Percentiles rank a stretch among this genome's conserved stretches.
These are phyloP conservation scores for Butyriboletus loyo DNA, from an alignment of 768 basidiomycete species.

Conservation along the genomic window DNA sequence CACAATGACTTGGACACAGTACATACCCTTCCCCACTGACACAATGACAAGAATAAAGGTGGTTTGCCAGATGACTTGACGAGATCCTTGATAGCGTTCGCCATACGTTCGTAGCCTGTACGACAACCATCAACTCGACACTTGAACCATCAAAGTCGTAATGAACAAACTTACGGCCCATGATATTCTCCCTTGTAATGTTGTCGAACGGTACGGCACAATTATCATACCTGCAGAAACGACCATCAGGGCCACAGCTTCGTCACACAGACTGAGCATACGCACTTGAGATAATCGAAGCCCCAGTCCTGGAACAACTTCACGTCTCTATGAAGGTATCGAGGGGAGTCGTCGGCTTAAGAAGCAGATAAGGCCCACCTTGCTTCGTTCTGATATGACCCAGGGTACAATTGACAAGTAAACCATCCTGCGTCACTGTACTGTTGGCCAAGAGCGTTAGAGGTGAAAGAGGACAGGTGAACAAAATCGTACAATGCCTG, in stretches of 20 bases:
- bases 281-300: conserved; percentile 63
- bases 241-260: background rate
- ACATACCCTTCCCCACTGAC: conserved; percentile 65
- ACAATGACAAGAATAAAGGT: conserved; percentile 58
- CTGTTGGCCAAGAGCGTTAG: conserved; percentile 29
- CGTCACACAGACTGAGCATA: background rate
- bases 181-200: conserved; percentile 51
- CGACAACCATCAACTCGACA: background rate
- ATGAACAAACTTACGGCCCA: conserved; percentile 43
- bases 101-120: conserved; percentile 59
- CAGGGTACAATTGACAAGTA: conserved; percentile 62
- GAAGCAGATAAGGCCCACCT: conserved; percentile 33
- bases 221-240: conserved; percentile 50
- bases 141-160: background rate
- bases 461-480: background rate
- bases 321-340: conserved; percentile 41
- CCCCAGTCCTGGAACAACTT: conserved; percentile 64
- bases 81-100: conserved; percentile 51
- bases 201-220: conserved; percentile 60
- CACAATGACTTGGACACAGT: background rate
- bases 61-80: conserved; percentile 47
- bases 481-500: conserved; percentile 51
- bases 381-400: conserved; percentile 61
- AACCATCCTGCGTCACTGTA: conserved; percentile 71
- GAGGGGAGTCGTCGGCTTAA: background rate